Evolutionary conservation across 768 basidiomycete species (phyloP).

Genomic region (Amanita inopinata): DNA sequence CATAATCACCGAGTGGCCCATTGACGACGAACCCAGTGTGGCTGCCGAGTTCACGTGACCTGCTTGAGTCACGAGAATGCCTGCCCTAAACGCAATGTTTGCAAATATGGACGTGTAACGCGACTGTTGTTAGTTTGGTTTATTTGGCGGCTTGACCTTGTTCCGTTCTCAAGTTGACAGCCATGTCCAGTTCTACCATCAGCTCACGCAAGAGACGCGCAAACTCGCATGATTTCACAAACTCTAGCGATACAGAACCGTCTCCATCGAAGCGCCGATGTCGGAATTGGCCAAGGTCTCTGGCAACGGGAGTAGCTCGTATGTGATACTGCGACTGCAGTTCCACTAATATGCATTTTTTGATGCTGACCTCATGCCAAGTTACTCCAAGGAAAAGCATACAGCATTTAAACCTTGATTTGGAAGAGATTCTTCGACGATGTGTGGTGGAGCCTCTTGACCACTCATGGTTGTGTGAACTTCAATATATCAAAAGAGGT

Average conservation of each 20-base stretch:
- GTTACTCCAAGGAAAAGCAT: slow-evolving; percentile 12
- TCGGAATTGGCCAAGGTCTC: neutral
- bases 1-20: no score
- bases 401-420: slow-evolving; percentile 13
- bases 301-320: neutral
- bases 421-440: slow-evolving; percentile 16
- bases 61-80: neutral
- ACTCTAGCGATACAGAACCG: neutral
- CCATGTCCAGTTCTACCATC: slow-evolving; percentile 7
- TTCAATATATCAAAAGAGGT: slow-evolving; percentile 19
- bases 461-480: slow-evolving; percentile 12
- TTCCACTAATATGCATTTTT: neutral
- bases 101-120: no score
- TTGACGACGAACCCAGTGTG: no score
- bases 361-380: neutral
- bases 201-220: slow-evolving; percentile 20
- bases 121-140: no score
- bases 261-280: slow-evolving; percentile 2
- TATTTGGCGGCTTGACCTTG: slow-evolving; percentile 1
- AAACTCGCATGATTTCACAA: slow-evolving; percentile 6
- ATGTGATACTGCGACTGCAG: neutral
- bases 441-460: slow-evolving; percentile 14
- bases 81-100: slow-evolving; percentile 4
- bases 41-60: no score
- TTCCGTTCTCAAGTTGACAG: neutral